Conservation (phyloP, 805 yeast genomes). For the Suhomyces sp. region DNA sequence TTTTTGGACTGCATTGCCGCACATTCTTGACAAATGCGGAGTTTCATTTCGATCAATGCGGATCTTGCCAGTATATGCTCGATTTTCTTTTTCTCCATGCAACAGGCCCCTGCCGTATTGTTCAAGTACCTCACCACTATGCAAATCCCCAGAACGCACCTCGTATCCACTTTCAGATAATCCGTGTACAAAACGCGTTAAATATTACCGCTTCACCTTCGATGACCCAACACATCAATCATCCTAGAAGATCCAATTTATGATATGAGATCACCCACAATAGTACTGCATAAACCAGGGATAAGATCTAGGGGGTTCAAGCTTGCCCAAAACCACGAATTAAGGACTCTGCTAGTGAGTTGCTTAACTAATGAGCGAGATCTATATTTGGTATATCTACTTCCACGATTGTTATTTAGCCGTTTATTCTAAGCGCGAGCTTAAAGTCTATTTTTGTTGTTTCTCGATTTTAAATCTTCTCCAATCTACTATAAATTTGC, state of each 20-base stretch:
- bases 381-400: neutral
- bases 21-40: neutral
- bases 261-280: neutral
- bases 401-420: neutral
- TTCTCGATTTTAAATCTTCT: neutral
- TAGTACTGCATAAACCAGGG: neutral
- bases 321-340: neutral
- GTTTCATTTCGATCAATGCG: neutral
- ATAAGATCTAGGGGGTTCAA: neutral
- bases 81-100: neutral
- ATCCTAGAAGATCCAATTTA: neutral
- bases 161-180: neutral
- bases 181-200: neutral
- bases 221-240: neutral
- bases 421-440: no score
- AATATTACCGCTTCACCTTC: neutral
- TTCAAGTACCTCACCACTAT: neutral
- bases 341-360: neutral
- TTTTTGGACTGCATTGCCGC: neutral
- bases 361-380: neutral
- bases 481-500: neutral
- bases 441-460: no score
- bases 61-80: neutral
- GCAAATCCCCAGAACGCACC: neutral
- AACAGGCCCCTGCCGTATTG: neutral